phyloP scores from a whole-genome alignment of 805 yeast species.

The Tetrapisispora namnaoensis region DNA sequence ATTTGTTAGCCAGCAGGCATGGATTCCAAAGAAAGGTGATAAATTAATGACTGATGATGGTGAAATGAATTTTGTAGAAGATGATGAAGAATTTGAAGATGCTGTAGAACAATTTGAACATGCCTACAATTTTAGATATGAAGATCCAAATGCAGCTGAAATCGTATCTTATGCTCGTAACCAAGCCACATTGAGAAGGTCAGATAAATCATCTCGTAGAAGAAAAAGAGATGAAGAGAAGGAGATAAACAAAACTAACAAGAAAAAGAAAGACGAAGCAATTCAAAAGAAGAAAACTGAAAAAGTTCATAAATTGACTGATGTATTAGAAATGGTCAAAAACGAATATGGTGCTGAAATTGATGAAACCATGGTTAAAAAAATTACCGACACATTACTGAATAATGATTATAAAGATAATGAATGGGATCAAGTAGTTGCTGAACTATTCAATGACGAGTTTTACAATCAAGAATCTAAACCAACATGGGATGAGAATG shows the following conservation, averaged over 20 bases:
- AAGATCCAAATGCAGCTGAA: conserved; percentile 84
- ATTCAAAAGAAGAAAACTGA: conserved; percentile 62
- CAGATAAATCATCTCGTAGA: conserved; percentile 63
- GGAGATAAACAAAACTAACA: conserved; percentile 42
- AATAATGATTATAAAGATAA: conserved; percentile 83
- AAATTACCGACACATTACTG: conserved; percentile 65
- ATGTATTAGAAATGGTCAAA: conserved; percentile 39
- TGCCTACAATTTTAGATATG: conserved; percentile 91
- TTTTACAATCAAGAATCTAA: conserved; percentile 54
- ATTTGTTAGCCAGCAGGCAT: conserved; percentile 68
- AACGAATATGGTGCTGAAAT: conserved; percentile 37
- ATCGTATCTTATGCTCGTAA: conserved; percentile 90
- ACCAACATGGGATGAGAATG: conserved; percentile 61
- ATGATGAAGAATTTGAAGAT: conserved; percentile 82
- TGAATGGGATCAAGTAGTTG: conserved; percentile 85
- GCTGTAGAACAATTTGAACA: conserved; percentile 86
- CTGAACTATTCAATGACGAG: conserved; percentile 76
- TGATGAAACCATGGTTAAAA: conserved; percentile 49
- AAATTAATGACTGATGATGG: conserved; percentile 42
- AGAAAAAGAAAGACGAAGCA: conserved; percentile 46
- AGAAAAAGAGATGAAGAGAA: conserved; percentile 67
- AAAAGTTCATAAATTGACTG: conserved; percentile 69
- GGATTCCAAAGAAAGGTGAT: conserved; percentile 73
- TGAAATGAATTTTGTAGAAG: conserved; percentile 41
- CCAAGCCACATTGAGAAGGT: conserved; percentile 85